Percentiles rank a stretch among this genome's conserved stretches.
These are phyloP conservation scores for Talaromyces sp. DNA, from an alignment of 2,329 filamentous ascomycete genomes.

Conservation along the genomic window DNA sequence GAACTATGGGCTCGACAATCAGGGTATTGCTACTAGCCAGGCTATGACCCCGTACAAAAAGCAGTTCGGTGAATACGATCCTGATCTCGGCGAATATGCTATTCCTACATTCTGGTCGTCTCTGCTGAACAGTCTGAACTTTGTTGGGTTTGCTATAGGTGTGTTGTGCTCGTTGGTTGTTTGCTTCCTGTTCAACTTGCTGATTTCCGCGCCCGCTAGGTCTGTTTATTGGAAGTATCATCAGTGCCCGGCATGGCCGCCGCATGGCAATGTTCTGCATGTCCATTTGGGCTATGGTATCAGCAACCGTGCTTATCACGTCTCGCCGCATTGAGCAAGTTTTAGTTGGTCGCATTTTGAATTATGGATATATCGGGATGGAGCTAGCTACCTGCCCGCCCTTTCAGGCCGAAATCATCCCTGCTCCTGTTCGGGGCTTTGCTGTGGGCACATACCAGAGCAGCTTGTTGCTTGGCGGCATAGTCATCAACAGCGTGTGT, in stretches of 20 bases:
- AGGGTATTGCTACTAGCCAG: constrained; percentile 33
- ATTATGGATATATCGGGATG: constrained; percentile 12
- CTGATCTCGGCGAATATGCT: constrained; percentile 17
- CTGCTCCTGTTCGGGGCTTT: constrained; percentile 11
- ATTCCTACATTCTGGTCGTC: constrained; percentile 30
- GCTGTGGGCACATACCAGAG: constrained; percentile 11
- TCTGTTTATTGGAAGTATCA: constrained; percentile 7
- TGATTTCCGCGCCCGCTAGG: background rate
- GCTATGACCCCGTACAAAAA: constrained; percentile 33
- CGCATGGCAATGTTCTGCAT: constrained; percentile 12
- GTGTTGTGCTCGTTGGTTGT: constrained; percentile 1
- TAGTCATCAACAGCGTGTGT: constrained; percentile 17
- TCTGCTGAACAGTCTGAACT: constrained; percentile 33
- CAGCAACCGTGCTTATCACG: constrained; percentile 7
- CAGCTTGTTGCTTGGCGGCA: constrained; percentile 17
- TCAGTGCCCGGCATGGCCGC: constrained; percentile 9
- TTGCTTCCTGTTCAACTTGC: background rate
- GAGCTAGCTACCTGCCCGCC: constrained; percentile 11
- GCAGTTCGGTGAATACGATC: constrained; percentile 28
- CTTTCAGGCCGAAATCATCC: constrained; percentile 11
- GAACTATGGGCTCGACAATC: constrained; percentile 40
- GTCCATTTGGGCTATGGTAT: constrained; percentile 11
- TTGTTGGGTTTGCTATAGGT: constrained; percentile 31
- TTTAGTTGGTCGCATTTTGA: constrained; percentile 9
- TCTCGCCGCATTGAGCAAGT: constrained; percentile 9